Base-by-base conservation (phyloP, 2,329 filamentous ascomycete species). In the Lasiodiplodia sp. region DNA sequence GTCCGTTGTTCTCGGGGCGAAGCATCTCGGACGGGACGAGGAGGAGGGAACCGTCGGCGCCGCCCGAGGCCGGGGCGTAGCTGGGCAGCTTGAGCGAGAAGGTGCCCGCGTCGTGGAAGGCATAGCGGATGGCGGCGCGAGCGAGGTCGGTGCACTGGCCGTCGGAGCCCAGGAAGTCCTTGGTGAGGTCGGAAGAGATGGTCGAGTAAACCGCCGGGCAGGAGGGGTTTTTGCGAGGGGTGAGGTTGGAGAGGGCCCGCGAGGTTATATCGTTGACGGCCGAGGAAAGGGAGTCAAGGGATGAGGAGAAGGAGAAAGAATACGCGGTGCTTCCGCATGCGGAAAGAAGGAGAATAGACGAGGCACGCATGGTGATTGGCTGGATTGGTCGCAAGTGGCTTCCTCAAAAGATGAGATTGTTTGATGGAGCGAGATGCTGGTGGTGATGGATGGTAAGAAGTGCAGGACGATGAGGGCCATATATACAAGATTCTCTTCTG, bases 1-100 rank as follows among this genome's bases (percentile, higher is more conserved):
- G 78, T 0, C 85, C 85, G 23, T 73, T 76, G 74, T 88, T 80
- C 56, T 81, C 79, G 2, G 71, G 52, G 2, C 81, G 74, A 12
- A 72, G 68, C n/a, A 78, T 73, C 69, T 82, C 81, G 23, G 75
- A 75, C 47, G 77, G 40, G 6, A 8, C 71, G 68, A 82, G 78
- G 12, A 81, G 69, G 4, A 83, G 74, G 0, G 79, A 81, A 40
- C 81, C 81, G 67, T 83, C 81, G 18, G 80, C 80, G 53, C 81
- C 81, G 21, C 79, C 77, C 1, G 73, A 72, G 44, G 71, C 65
- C 6, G 65, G 65, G 0, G 65, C 38, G 10, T 21, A n/a, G 28
- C 7, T 57, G 28, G 65, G 53, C 1, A 60, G 40, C 7, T 38
- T 52, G 18, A 18, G 16, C 11, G 65, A 67, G 21, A 49, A 58